Evolutionary conservation across 768 basidiomycete genomes (phyloP), one percentile per base, ranked within the genome.

Genomic region (Lentinula aciculospora): DNA sequence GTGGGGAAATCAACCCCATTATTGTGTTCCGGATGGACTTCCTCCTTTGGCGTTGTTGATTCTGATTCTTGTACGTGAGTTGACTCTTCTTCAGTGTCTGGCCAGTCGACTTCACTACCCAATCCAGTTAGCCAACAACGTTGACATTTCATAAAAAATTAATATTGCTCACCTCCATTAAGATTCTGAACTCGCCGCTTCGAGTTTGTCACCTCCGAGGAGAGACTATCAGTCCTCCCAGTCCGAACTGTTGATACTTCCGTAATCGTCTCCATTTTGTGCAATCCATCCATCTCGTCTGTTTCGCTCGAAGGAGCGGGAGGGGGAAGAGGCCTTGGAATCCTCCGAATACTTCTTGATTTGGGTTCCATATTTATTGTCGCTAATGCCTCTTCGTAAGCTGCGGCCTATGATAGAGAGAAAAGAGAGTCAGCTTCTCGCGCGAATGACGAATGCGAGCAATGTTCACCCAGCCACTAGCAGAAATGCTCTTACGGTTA

Each of bases 401-500:
- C 56, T 7, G 56, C 56, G 34, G 56, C 56, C 56, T 57, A 28
- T 23, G 23, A 34, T 4, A 32, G 21, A 21, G 23, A 31, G 17
- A 17, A 48, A 39, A 13, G 28, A 29, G n/a, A 21, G 32, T 57
- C 28, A 57, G 56, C 46, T 17, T 48, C 51, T 53, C 51, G 39
- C 54, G 54, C 21, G 42, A 56, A 19, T 17, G 32, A 34, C 46
- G 28, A 57, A 57, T 28, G 46, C 34, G 56, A 57, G 44, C n/a
- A 47, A 17, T 48, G 29, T 46, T 57, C 56, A 57, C 56, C 56
- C 56, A 57, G 46, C 45, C 56, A 57, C 15, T 47, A 37, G 46
- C 40, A 36, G 56, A 48, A 57, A 57, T 57, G 44, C 45, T 47
- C 46, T 57, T 57, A 57, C 56, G 56, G 28, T 57, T 57, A 32